Conservation (phyloP, 2,329 filamentous ascomycete genomes). For the Fusarium beomiforme region DNA sequence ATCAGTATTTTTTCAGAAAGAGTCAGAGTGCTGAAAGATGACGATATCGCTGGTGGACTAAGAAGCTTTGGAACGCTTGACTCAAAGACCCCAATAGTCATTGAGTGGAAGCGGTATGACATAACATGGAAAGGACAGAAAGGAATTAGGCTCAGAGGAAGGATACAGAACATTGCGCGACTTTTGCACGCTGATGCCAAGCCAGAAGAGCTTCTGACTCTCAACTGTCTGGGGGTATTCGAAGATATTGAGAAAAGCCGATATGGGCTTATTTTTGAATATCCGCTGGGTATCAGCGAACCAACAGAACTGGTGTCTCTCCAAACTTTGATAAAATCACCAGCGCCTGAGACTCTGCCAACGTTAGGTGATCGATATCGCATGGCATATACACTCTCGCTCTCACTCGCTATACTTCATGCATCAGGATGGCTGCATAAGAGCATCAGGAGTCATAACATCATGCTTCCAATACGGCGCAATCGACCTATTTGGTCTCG, state of each 20-base stretch:
- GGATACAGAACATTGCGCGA: background rate
- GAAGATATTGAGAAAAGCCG: background rate
- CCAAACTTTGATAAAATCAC: background rate
- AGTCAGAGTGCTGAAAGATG: background rate
- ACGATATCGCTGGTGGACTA: background rate
- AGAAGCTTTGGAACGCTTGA: background rate
- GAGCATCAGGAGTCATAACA: conserved; percentile 12
- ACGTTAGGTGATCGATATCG: conserved; percentile 1
- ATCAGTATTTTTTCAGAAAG: background rate
- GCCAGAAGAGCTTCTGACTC: background rate
- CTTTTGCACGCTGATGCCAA: background rate
- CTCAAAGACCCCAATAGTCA: background rate
- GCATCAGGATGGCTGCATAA: conserved; percentile 15
- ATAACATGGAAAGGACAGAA: conserved; percentile 4
- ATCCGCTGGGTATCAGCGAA: background rate
- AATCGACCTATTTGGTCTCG: background rate
- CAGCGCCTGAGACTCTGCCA: background rate
- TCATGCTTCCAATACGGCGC: background rate
- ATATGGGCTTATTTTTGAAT: background rate
- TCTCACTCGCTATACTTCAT: background rate
- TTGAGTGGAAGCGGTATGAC: conserved; percentile 1
- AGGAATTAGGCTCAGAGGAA: background rate
- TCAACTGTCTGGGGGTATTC: background rate
- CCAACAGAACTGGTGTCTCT: background rate
- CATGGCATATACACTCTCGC: background rate